phyloP scores from a whole-genome alignment of 2,329 filamentous ascomycete species.

The Arachnopeziza araneosa region DNA sequence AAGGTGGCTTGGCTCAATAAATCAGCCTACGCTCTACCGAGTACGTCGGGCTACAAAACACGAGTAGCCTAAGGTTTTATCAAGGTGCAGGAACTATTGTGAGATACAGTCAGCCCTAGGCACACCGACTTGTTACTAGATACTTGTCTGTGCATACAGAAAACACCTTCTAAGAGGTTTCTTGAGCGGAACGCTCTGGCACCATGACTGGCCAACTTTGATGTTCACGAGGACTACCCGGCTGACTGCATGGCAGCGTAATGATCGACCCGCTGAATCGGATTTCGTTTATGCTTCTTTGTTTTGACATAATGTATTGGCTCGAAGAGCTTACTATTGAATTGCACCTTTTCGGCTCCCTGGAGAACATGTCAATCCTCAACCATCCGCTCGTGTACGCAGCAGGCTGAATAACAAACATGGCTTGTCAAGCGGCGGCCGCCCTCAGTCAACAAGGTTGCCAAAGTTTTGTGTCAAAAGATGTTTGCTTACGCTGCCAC shows the following conservation, averaged over 20 bases:
- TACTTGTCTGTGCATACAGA: constrained; percentile 3
- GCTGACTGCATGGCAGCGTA: constrained; percentile 18
- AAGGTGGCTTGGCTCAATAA: not conserved
- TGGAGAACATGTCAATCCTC: constrained; percentile 14
- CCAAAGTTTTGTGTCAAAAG: not conserved
- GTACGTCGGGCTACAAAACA: not conserved
- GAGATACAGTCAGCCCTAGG: constrained; percentile 22
- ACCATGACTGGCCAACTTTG: constrained; percentile 13
- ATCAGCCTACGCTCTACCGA: not conserved
- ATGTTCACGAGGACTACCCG: constrained; percentile 6
- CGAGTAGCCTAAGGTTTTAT: not conserved
- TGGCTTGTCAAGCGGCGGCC: constrained; percentile 6
- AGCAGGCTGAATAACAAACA: constrained; percentile 13
- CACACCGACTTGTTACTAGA: constrained; percentile 1
- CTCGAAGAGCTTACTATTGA: constrained; percentile 5
- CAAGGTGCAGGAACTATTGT: constrained; percentile 5
- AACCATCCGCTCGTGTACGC: constrained; percentile 14
- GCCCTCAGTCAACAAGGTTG: constrained; percentile 1
- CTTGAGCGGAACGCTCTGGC: constrained; percentile 1
- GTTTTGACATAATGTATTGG: constrained; percentile 19
- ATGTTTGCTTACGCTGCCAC: not conserved
- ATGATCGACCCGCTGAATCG: constrained; percentile 20
- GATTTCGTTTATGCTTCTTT: constrained; percentile 14
- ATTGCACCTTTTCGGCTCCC: constrained; percentile 11
- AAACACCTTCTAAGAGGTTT: not conserved